Evolutionary conservation across 768 basidiomycete genomes (phyloP), one percentile per base, ranked within the genome.

Genomic region (Baorangia bicolor): DNA sequence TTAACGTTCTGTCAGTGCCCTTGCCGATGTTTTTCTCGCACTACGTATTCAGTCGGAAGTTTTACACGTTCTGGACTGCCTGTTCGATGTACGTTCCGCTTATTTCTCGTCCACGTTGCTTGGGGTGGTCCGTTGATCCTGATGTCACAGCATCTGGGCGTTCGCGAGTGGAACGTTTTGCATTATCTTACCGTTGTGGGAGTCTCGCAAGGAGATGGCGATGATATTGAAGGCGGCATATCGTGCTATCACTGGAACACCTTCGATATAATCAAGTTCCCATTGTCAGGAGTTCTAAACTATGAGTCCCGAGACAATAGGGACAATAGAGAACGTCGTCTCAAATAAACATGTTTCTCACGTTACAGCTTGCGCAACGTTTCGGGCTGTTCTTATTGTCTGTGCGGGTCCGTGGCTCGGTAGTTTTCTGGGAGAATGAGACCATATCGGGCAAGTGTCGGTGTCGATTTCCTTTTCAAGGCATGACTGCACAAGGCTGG

Each of bases 21-120:
- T 49, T 77, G 11, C 76, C 74, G 13, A 69, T 73, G 73, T 72
- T 74, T 54, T 76, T 76, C 62, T 72, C 73, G 50, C 67, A 69
- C 48, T 71, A 76, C 47, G 49, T 75, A 11, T 74, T 72, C 46
- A 72, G 69, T 40, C 66, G 66, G 38, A 57, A 57, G 27, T 77
- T 75, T 60, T 75, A 64, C 49, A 63, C 56, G 37, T 76, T 76
- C 54, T 76, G 74, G 76, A 71, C 70, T 14, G 68, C 75, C 4
- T 65, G 72, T 21, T 71, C 72, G 51, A 76, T 76, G 73, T 75
- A 57, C 9, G 69, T 65, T 41, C 23, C 21, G 9, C 13, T 21
- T n/a, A 13, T 39, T 28, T 49, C 13, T 30, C 23, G 20, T 44
- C 34, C 49, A 49, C 27, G 16, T 53, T 51, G 16, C 41, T 30